Base-by-base conservation (phyloP, 2,329 filamentous ascomycete species). In the Aureobasidium sp. region DNA sequence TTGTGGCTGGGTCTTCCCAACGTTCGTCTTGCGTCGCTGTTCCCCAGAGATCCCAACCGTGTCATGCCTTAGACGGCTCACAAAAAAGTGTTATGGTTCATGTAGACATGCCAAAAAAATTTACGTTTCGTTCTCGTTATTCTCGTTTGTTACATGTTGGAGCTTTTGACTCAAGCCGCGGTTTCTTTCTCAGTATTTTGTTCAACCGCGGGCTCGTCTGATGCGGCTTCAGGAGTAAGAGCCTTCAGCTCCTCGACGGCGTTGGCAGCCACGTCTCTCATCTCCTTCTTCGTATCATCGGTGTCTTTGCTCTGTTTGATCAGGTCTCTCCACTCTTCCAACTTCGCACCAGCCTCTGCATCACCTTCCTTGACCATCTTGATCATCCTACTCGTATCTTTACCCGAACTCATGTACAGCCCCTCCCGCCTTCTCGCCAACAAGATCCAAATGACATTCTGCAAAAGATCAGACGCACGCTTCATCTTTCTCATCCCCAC, bases 1-100 rank as follows among this genome's bases (percentile, higher is more conserved):
- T 82, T 86, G 71, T 87, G 84, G 79, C 72, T 87, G 66, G 85
- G 84, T 14, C 70, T 87, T 71, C 83, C 83, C 22, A 86, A 87
- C 67, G 81, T 87, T 53, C 73, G 85, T 39, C 74, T 86, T 72
- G 80, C 81, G 35, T 84, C 82, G 67, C 69, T 86, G 69, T 87
- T 87, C 75, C 85, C 85, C 33, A 77, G 85, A 65, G 85, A 87
- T 71, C 85, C 85, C 9, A 78, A 81, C 71, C 78, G 84, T 64
- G 70, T 81, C 64, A 69, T 72, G 64, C 79, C 79, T 60, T 79
- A 75, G 27, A 29, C 5, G 12, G 33, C 7, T 3, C 37, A 27
- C 37, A 27, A 52, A 50, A 50, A 50, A 35, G 29, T 12, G 19
- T 27, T 19, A 39, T 52, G 49, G 49, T 29, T 53, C 19, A 45